phyloP scores from a whole-genome alignment of 129 eudicot genomes.

The Arctium minus region DNA sequence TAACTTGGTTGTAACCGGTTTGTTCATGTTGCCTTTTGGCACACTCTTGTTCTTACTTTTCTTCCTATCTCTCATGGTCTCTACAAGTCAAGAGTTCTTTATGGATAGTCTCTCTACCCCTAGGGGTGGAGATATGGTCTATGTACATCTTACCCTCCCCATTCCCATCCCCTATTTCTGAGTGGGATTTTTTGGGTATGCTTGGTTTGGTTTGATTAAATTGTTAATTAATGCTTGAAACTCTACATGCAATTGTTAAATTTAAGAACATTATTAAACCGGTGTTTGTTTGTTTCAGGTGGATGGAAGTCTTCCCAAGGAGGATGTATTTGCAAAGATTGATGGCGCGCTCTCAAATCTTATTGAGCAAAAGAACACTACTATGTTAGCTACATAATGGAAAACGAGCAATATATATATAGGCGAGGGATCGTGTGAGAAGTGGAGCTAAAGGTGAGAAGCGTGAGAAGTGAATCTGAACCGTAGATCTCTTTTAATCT shows the following conservation, averaged over 20 bases:
- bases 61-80: too few relatives aligned
- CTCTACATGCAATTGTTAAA: neutral
- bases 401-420: neutral
- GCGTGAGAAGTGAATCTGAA: too few relatives aligned
- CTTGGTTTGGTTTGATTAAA: neutral
- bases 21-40: too few relatives aligned
- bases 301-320: conserved; percentile 69
- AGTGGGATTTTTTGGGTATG: neutral
- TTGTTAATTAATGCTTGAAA: neutral
- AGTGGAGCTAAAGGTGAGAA: too few relatives aligned
- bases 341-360: conserved; percentile 61
- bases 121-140: neutral
- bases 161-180: neutral
- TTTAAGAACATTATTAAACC: neutral
- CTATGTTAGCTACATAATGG: conserved; percentile 41
- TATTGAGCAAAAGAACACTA: conserved; percentile 35
- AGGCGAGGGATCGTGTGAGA: too few relatives aligned
- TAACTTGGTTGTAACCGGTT: too few relatives aligned
- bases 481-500: too few relatives aligned
- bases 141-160: neutral
- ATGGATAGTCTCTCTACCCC: neutral
- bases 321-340: conserved; percentile 70
- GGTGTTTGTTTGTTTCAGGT: conserved; percentile 38
- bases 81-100: neutral
- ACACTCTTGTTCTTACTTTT: too few relatives aligned